These are phyloP conservation scores for Cryptococcus sp. DNA, from an alignment of 1,284 basidiomycete genomes.

Conservation along the genomic window DNA sequence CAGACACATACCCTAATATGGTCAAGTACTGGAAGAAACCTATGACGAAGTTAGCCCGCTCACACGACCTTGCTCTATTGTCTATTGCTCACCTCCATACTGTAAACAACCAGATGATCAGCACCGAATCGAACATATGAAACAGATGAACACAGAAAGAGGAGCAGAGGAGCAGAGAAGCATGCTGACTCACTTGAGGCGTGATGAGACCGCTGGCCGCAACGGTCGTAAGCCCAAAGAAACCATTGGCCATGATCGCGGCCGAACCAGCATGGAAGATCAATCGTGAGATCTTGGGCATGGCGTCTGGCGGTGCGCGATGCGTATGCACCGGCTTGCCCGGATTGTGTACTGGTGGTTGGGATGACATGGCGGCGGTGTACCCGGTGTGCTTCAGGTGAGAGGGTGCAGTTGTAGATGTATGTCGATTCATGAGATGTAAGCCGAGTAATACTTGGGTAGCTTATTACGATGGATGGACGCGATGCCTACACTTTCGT, in stretches of 20 bases:
- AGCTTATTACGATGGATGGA: too few relatives aligned
- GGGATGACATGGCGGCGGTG: too few relatives aligned
- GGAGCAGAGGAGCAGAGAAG: background rate
- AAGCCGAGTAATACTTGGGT: too few relatives aligned
- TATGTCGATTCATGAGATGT: too few relatives aligned
- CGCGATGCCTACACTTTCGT: too few relatives aligned
- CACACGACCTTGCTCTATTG: background rate
- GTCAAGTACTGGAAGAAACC: constrained; percentile 73
- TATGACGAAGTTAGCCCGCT: background rate
- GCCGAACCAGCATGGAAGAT: constrained; percentile 41
- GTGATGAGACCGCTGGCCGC: constrained; percentile 29
- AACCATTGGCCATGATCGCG: constrained; percentile 49
- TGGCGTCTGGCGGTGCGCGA: constrained; percentile 18
- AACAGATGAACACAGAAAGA: too few relatives aligned
- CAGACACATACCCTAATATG: constrained; percentile 65
- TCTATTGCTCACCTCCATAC: constrained; percentile 33
- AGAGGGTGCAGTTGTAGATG: too few relatives aligned
- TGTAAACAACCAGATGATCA: constrained; percentile 9
- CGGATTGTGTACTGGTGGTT: too few relatives aligned
- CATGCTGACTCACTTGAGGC: constrained; percentile 31
- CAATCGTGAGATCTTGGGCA: constrained; percentile 25
- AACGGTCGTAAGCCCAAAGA: constrained; percentile 31
- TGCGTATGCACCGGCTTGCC: background rate
- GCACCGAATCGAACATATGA: background rate
- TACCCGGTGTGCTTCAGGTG: too few relatives aligned